Percentiles rank a stretch among this genome's conserved stretches.
Evolutionary conservation across 495 filamentous ascomycete genomes (phyloP).

Genomic region (Hypoxylon fuscum): DNA sequence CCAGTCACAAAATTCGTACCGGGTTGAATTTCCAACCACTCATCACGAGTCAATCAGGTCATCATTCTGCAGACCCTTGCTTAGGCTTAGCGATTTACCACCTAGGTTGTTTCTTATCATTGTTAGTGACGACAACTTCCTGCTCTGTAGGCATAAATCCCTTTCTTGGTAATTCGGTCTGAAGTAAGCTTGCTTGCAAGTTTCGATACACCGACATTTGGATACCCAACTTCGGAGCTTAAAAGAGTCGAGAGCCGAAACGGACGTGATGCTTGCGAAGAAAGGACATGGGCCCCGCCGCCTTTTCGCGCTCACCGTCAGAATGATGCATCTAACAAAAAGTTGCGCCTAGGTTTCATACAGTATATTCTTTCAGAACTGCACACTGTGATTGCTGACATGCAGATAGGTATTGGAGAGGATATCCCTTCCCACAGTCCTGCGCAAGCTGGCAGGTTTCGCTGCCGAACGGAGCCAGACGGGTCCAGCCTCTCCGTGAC

Average conservation of each 20-base stretch:
- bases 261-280: slow-evolving; percentile 24
- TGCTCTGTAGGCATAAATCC: background rate
- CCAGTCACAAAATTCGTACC: slow-evolving; percentile 41
- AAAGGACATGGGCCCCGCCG: slow-evolving; percentile 26
- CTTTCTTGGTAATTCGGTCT: slow-evolving; percentile 27
- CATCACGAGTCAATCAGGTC: slow-evolving; percentile 18
- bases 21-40: slow-evolving; percentile 37
- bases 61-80: slow-evolving; percentile 15
- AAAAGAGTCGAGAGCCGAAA: slow-evolving; percentile 17
- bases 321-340: slow-evolving; percentile 34
- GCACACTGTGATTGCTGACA: slow-evolving; percentile 40
- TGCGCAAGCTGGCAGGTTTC: slow-evolving; percentile 15
- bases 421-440: slow-evolving; percentile 22
- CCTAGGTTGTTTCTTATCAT: slow-evolving; percentile 29
- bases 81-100: slow-evolving; percentile 17
- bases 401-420: slow-evolving; percentile 38
- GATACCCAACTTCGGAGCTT: slow-evolving; percentile 20
- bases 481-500: slow-evolving; percentile 38
- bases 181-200: slow-evolving; percentile 23
- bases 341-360: slow-evolving; percentile 27
- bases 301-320: slow-evolving; percentile 33
- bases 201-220: slow-evolving; percentile 38
- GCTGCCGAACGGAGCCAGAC: slow-evolving; percentile 32
- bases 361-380: slow-evolving; percentile 29
- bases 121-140: slow-evolving; percentile 24